Percentiles rank a stretch among this genome's conserved stretches.
These are phyloP conservation scores for Colletotrichum higginsianum DNA, from an alignment of 2,329 filamentous ascomycete species.

Conservation along the genomic window DNA sequence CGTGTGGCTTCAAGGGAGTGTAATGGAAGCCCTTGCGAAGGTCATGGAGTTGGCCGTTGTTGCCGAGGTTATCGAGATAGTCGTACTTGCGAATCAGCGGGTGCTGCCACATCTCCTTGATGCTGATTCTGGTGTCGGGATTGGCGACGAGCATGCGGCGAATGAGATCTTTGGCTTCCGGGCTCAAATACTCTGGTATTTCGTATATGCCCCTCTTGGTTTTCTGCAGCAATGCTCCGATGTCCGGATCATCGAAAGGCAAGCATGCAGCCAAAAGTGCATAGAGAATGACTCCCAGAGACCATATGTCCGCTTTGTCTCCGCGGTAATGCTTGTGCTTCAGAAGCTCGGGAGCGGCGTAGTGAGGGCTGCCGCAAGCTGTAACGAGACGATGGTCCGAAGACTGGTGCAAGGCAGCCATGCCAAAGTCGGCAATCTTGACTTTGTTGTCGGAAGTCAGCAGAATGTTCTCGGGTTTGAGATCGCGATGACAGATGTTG, in stretches of 20 bases:
- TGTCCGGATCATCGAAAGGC: constrained; percentile 82
- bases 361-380: constrained; percentile 96
- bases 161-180: constrained; percentile 84
- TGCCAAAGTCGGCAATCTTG: constrained; percentile 97
- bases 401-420: constrained; percentile 92
- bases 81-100: constrained; percentile 89
- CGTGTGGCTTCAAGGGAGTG: constrained; percentile 70
- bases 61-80: constrained; percentile 77
- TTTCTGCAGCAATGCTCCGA: constrained; percentile 73
- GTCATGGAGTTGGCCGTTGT: constrained; percentile 67
- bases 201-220: constrained; percentile 73
- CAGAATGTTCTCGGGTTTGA: constrained; percentile 98
- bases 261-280: constrained; percentile 87
- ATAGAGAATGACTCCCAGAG: constrained; percentile 90
- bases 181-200: constrained; percentile 74
- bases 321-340: constrained; percentile 84
- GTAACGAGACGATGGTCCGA: constrained; percentile 85
- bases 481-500: constrained; percentile 94
- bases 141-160: constrained; percentile 83
- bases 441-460: constrained; percentile 82
- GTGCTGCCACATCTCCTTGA: constrained; percentile 88
- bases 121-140: constrained; percentile 83
- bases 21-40: constrained; percentile 75
- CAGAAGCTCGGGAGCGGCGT: constrained; percentile 94
- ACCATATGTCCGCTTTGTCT: constrained; percentile 94